Evolutionary conservation across 2,329 filamentous ascomycete genomes (phyloP), one percentile per base, ranked within the genome.

Genomic region (Verticillium albo-atrum): DNA sequence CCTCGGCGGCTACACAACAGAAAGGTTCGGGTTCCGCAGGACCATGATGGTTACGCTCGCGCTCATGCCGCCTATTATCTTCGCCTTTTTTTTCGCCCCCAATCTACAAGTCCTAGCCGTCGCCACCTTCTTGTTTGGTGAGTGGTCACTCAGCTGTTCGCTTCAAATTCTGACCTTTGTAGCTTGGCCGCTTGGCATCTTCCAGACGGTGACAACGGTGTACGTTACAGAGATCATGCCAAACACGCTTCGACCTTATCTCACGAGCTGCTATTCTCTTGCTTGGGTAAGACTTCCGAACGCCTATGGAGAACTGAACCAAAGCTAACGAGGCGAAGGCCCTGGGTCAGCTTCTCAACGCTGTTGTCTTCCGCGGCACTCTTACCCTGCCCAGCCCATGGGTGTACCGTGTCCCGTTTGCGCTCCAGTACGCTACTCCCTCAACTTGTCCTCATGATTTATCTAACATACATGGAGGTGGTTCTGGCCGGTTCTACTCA

Each of bases 341-440:
- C 3, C 52, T 60, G 26, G 61, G 59, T 15, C 59, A 61, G n/a
- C 37, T 63, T 7, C 54, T 63, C 35, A 58, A 37, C 12, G 51
- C 54, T 1, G 55, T 57, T 17, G 57, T 61, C 34, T 60, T 63
- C 50, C 57, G 59, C 1, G 61, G 61, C 34, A 28, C 32, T 35
- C 55, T 61, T 15, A 53, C 20, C 2, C 5, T 57, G 10, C 37
- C 55, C 12, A 34, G 47, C 32, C 55, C 35, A 4, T 63, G 60
- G 73, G 69, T 70, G 2, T 77, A 74, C 58, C 68, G 72, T 17
- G 71, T 76, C 4, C 74, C 75, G 9, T 77, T 74, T 58, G 71
- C 68, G 2, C 54, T 77, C 4, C 74, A 77, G 30, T 32, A 10
- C 9, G 30, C 9, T 14, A 9, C 14, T 32, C 14, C 30, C 10